Evolutionary conservation across 2,329 filamentous ascomycete species (phyloP).

Genomic region (Colletotrichum falcatum): DNA sequence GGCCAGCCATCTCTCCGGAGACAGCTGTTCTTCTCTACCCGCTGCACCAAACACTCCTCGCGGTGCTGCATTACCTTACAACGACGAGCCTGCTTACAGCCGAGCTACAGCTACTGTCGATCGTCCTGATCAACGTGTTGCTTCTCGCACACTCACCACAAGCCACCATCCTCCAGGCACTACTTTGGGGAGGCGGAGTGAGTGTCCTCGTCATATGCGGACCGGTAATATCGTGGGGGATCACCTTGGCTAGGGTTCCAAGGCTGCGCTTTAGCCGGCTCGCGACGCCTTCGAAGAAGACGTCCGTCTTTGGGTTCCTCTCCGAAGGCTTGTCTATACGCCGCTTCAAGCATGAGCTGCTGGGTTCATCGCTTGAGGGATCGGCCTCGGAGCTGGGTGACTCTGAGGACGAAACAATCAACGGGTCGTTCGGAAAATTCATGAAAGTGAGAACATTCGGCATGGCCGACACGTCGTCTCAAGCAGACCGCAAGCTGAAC

Average conservation of each 20-base stretch:
- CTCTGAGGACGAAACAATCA: conserved; percentile 46
- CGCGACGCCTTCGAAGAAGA: conserved; percentile 51
- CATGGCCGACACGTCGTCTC: conserved; percentile 26
- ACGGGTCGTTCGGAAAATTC: conserved; percentile 21
- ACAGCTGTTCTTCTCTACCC: conserved; percentile 78
- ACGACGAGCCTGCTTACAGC: conserved; percentile 89
- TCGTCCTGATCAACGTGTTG: conserved; percentile 83
- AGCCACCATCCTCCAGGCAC: conserved; percentile 83
- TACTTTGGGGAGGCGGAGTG: conserved; percentile 88
- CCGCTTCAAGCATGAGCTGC: conserved; percentile 57
- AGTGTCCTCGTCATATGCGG: conserved; percentile 79
- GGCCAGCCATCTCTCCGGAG: conserved; percentile 63
- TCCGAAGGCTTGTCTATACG: conserved; percentile 59
- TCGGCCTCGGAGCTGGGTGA: conserved; percentile 48
- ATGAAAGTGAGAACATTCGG: conserved; percentile 49
- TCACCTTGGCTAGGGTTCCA: conserved; percentile 87
- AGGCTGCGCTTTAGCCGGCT: conserved; percentile 86
- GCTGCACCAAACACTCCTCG: conserved; percentile 81
- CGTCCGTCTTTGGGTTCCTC: conserved; percentile 53
- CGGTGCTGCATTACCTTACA: conserved; percentile 81
- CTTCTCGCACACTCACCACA: conserved; percentile 85
- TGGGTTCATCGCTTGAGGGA: conserved; percentile 49
- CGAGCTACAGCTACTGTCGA: conserved; percentile 88
- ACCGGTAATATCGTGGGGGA: conserved; percentile 83
- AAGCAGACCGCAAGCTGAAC: conserved; percentile 15